phyloP scores from a whole-genome alignment of 2,329 filamentous ascomycete species.

The Calycina marina region DNA sequence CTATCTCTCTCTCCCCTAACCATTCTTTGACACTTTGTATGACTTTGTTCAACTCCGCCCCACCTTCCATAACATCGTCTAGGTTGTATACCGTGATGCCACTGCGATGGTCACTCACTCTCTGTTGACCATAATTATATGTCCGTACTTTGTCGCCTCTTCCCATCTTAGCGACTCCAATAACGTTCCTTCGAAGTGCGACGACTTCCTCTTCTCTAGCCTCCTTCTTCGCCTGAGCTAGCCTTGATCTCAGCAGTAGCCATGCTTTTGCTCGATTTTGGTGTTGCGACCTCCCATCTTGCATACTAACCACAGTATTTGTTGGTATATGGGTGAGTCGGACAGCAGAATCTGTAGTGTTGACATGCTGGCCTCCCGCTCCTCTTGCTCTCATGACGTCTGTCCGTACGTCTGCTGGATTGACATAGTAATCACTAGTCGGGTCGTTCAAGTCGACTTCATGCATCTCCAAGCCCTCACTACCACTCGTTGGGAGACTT shows the following conservation, averaged over 20 bases:
- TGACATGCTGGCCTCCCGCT: conserved; percentile 93
- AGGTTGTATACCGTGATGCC: conserved; percentile 51
- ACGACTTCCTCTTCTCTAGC: conserved; percentile 70
- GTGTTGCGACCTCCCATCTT: conserved; percentile 82
- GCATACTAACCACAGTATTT: conserved; percentile 75
- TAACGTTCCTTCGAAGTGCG: conserved; percentile 59
- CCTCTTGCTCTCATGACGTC: conserved; percentile 89
- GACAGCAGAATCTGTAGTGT: conserved; percentile 93
- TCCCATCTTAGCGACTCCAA: conserved; percentile 70
- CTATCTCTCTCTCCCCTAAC: conserved; percentile 51
- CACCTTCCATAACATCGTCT: conserved; percentile 50
- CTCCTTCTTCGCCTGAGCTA: conserved; percentile 70
- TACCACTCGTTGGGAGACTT: conserved; percentile 48
- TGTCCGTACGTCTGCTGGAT: conserved; percentile 64
- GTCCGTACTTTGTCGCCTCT: conserved; percentile 82
- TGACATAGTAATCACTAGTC: conserved; percentile 80
- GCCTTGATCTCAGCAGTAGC: conserved; percentile 64
- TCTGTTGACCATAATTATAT: conserved; percentile 57
- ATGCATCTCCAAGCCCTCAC: conserved; percentile 31
- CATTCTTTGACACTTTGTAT: conserved; percentile 56
- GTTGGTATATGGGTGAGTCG: conserved; percentile 84
- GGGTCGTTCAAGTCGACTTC: conserved; percentile 63
- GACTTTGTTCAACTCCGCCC: conserved; percentile 44
- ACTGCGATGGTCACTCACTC: conserved; percentile 60
- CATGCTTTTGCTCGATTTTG: conserved; percentile 81